Conservation (phyloP, 2,329 filamentous ascomycete species). For the Nigrospora osmanthi region DNA sequence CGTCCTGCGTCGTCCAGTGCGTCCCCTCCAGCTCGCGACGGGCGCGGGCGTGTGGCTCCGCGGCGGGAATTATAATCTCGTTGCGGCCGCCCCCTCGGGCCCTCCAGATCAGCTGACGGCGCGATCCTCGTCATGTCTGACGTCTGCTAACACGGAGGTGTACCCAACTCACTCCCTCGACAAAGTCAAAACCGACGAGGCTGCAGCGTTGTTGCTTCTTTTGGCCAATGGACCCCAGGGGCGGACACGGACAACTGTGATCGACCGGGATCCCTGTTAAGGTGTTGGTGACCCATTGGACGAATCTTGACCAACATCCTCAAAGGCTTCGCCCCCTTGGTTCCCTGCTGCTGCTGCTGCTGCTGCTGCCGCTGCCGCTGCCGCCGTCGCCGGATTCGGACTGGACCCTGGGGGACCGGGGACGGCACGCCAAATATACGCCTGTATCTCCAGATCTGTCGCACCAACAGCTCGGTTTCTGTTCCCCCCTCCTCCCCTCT, state of each 20-base stretch:
- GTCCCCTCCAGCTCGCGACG: no score
- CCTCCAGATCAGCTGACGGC: no score
- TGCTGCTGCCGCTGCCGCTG: no score
- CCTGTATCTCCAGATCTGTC: no score
- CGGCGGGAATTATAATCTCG: no score
- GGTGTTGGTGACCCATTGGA: constrained; percentile 1
- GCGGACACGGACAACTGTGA: background rate
- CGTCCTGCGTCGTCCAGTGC: no score
- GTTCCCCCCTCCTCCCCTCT: no score
- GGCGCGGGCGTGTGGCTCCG: no score
- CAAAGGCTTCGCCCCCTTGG: background rate
- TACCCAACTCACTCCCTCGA: no score
- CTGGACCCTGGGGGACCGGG: background rate
- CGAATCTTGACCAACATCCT: background rate
- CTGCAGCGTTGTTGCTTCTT: background rate
- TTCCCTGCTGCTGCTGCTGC: background rate
- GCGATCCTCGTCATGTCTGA: constrained; percentile 1
- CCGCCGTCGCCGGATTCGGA: background rate
- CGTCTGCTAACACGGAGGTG: background rate
- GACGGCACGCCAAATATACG: no score
- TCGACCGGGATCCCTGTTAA: background rate
- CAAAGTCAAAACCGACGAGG: constrained; percentile 2
- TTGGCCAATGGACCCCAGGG: background rate
- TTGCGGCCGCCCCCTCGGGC: no score
- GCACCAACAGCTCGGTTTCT: no score